Conservation (phyloP, 2,329 filamentous ascomycete genomes). For the Aspergillus sp. region DNA sequence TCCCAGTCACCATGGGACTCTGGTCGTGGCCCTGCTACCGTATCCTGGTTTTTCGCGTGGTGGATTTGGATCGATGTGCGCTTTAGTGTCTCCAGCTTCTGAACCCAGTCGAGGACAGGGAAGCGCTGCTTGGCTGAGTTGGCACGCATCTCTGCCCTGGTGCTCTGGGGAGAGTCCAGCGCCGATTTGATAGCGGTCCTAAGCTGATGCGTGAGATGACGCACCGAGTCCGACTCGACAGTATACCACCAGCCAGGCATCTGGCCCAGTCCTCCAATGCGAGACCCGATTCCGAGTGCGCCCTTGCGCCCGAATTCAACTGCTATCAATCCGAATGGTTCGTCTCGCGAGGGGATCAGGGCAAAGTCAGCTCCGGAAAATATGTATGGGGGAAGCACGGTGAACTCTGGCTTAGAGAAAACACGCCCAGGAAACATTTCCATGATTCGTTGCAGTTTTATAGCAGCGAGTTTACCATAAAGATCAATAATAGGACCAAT, state of each 20-base stretch:
- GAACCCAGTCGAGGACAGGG: slow-evolving; percentile 66
- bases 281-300: slow-evolving; percentile 64
- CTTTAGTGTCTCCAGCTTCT: slow-evolving; percentile 64
- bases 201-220: slow-evolving; percentile 65
- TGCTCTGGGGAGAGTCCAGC: slow-evolving; percentile 52
- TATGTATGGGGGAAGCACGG: slow-evolving; percentile 63
- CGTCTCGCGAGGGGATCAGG: slow-evolving; percentile 66
- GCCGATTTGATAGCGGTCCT: slow-evolving; percentile 62
- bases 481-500: slow-evolving; percentile 68
- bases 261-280: slow-evolving; percentile 65
- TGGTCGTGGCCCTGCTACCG: slow-evolving; percentile 46
- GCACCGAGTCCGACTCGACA: slow-evolving; percentile 63
- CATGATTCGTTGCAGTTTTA: slow-evolving; percentile 66
- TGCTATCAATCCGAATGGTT: slow-evolving; percentile 68
- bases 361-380: slow-evolving; percentile 70
- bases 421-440: slow-evolving; percentile 64
- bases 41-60: too few relatives aligned
- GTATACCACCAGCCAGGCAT: slow-evolving; percentile 74
- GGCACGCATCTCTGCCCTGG: slow-evolving; percentile 63
- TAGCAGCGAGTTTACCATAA: slow-evolving; percentile 66
- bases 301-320: slow-evolving; percentile 70
- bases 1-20: slow-evolving; percentile 3
- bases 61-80: slow-evolving; percentile 59
- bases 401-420: slow-evolving; percentile 68
- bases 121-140: slow-evolving; percentile 66